Conservation (phyloP, 805 yeast species). For the Kluyveromyces nonfermentans region DNA sequence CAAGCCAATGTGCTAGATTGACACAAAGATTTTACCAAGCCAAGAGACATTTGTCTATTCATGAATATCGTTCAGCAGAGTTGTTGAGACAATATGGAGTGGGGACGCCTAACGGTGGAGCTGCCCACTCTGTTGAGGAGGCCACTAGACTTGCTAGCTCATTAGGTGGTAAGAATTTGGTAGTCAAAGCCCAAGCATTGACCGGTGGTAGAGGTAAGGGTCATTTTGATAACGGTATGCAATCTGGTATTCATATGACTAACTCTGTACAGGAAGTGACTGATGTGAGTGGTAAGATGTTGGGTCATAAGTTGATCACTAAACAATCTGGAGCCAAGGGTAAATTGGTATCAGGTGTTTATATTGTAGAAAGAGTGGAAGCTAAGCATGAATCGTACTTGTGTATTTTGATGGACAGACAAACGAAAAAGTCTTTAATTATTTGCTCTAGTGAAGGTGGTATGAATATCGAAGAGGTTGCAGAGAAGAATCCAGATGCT, state of each 20-base stretch:
- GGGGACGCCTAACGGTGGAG: conserved; percentile 84
- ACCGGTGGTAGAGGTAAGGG: conserved; percentile 99
- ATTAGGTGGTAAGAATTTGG: conserved; percentile 61
- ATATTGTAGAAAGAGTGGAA: conserved; percentile 88
- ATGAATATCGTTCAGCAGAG: conserved; percentile 92
- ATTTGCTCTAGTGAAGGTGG: conserved; percentile 98
- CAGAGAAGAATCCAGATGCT: conserved; percentile 80
- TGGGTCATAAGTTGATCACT: conserved; percentile 87
- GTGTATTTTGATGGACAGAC: conserved; percentile 92
- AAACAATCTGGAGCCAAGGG: conserved; percentile 98
- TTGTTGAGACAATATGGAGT: conserved; percentile 75
- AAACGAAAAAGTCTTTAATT: conserved; percentile 79
- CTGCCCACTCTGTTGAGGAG: conserved; percentile 83
- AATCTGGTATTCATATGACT: conserved; percentile 94
- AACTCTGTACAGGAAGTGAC: conserved; percentile 77
- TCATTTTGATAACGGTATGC: conserved; percentile 86
- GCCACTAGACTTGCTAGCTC: conserved; percentile 76
- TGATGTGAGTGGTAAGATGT: conserved; percentile 80
- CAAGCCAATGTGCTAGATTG: neutral
- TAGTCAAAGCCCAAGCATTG: conserved; percentile 95
- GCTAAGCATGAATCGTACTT: conserved; percentile 92
- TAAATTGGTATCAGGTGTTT: conserved; percentile 93
- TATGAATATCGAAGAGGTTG: conserved; percentile 99
- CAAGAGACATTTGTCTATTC: conserved; percentile 74
- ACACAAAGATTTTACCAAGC: conserved; percentile 4